Conservation (phyloP, 1,139 yeast species). For the Blastobotrys apis region DNA sequence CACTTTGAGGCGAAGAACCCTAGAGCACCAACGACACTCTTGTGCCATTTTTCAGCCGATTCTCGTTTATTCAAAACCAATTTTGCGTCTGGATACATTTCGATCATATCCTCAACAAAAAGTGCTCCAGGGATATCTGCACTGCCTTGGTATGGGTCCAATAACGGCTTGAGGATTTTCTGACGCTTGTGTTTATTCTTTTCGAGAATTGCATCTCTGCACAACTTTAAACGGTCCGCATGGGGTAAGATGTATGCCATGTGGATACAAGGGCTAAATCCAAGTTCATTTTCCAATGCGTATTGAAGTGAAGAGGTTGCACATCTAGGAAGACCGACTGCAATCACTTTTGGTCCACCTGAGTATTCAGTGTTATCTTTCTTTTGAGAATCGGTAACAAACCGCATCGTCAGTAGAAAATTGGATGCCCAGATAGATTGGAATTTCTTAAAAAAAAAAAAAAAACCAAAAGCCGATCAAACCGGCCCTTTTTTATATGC, state of each 20-base stretch:
- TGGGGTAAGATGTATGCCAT: background rate
- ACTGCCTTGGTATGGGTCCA: background rate
- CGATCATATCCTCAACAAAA: background rate
- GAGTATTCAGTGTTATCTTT: background rate
- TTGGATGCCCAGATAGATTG: too few species aligned
- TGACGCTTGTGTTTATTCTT: background rate
- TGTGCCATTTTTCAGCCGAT: background rate
- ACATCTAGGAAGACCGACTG: background rate
- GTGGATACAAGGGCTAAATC: background rate
- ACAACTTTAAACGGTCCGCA: background rate
- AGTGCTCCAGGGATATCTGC: background rate
- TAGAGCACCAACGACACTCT: background rate
- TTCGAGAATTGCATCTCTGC: background rate
- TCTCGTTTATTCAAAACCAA: background rate
- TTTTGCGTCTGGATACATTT: conserved; percentile 2
- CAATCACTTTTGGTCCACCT: background rate
- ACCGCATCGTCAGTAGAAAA: background rate
- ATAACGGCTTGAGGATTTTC: background rate
- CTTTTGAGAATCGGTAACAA: background rate
- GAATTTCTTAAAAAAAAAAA: too few species aligned
- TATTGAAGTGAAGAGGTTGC: background rate
- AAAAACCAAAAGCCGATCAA: too few species aligned
- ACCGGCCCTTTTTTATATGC: too few species aligned
- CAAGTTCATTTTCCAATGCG: background rate
- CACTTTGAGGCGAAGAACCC: background rate